Evolutionary conservation across 2,329 filamentous ascomycete species (phyloP).

Genomic region (Colletotrichum melonis): DNA sequence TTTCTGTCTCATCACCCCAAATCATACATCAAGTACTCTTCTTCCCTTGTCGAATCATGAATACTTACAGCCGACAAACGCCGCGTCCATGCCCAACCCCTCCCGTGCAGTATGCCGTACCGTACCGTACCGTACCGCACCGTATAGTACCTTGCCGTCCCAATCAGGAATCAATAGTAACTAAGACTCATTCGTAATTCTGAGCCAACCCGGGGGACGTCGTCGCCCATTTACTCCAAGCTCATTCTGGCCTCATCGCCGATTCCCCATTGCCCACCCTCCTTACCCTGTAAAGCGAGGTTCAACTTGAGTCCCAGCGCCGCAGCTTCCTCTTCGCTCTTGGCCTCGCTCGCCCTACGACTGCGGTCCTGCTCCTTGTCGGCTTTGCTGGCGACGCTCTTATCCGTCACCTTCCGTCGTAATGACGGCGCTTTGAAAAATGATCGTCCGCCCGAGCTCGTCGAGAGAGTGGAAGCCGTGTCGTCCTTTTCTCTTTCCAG

Average conservation of each 20-base stretch:
- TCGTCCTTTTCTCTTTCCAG: slow-evolving; percentile 49
- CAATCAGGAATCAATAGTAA: background rate
- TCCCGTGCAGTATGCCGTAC: background rate
- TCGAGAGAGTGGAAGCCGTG: slow-evolving; percentile 58
- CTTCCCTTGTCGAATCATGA: background rate
- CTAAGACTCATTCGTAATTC: background rate
- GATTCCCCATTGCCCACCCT: slow-evolving; percentile 77
- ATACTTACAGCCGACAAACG: slow-evolving; percentile 29
- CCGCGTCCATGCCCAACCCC: slow-evolving; percentile 10
- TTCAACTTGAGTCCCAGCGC: slow-evolving; percentile 57
- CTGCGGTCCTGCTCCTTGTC: slow-evolving; percentile 47
- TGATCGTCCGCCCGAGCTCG: slow-evolving; percentile 55
- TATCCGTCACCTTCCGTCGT: slow-evolving; percentile 52
- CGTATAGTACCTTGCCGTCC: background rate
- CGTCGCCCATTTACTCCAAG: slow-evolving; percentile 67
- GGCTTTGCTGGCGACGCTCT: slow-evolving; percentile 37
- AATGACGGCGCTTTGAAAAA: slow-evolving; percentile 55
- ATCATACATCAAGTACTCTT: slow-evolving; percentile 4
- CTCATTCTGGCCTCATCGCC: slow-evolving; percentile 89
- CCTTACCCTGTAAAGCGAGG: slow-evolving; percentile 65
- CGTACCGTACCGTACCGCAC: background rate
- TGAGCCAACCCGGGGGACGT: background rate
- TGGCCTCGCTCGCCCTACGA: slow-evolving; percentile 54
- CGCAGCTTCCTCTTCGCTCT: slow-evolving; percentile 56
- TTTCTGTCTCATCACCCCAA: slow-evolving; percentile 4